These are phyloP conservation scores for Plantago ovata DNA, from an alignment of 257 asterid species.

Conservation along the genomic window DNA sequence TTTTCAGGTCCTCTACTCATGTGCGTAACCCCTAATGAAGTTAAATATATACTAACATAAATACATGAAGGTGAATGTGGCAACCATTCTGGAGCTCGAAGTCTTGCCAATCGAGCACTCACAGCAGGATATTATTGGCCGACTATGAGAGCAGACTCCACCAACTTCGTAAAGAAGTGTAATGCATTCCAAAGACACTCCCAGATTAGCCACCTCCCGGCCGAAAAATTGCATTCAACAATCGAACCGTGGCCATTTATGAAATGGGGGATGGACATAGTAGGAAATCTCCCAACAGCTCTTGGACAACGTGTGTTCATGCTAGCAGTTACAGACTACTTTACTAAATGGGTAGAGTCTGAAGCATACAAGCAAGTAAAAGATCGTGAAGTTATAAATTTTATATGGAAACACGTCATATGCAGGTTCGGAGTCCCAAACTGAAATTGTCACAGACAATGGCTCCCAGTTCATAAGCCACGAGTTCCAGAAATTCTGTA, in stretches of 20 bases:
- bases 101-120: not conserved
- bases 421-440: not conserved
- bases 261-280: not conserved
- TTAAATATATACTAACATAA: not conserved
- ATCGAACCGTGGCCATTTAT: not conserved
- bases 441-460: not conserved
- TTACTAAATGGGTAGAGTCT: not conserved
- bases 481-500: not conserved
- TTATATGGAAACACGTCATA: not conserved
- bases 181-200: not conserved
- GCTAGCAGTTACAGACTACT: not conserved
- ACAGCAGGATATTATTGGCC: not conserved
- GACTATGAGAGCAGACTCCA: not conserved
- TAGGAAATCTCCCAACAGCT: not conserved
- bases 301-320: not conserved
- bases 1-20: not conserved
- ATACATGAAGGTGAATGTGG: not conserved
- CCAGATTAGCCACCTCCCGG: not conserved
- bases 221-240: not conserved
- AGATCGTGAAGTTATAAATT: not conserved
- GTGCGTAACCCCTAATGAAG: not conserved
- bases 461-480: not conserved
- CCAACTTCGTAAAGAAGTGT: not conserved
- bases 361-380: not conserved
- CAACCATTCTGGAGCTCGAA: not conserved